These are phyloP conservation scores for Exidia glandulosa DNA, from an alignment of 768 basidiomycete genomes.

Conservation along the genomic window DNA sequence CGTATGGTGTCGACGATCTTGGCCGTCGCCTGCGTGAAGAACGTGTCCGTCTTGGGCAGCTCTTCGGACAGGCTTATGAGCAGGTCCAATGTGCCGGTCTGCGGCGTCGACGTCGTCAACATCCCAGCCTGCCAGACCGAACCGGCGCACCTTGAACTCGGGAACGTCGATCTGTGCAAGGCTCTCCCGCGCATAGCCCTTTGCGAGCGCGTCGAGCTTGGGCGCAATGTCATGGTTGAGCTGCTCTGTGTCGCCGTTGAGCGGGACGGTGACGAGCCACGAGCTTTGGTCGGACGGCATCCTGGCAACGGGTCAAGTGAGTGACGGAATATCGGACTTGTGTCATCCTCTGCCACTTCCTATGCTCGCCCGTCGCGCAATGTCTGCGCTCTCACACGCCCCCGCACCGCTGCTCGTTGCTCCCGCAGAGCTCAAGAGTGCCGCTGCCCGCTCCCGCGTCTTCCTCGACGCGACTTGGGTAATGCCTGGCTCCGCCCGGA, in stretches of 20 bases:
- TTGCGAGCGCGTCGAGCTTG: conserved; percentile 44
- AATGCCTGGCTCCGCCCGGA: conserved; percentile 80
- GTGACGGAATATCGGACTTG: background rate
- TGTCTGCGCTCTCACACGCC: background rate
- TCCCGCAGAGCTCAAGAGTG: conserved; percentile 20
- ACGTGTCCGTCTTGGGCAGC: conserved; percentile 80
- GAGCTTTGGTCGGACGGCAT: conserved; percentile 97
- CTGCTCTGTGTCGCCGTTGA: conserved; percentile 75
- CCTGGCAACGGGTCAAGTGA: background rate
- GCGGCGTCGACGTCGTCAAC: conserved; percentile 6
- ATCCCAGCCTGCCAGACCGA: background rate
- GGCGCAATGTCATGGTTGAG: conserved; percentile 52
- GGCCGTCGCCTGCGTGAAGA: conserved; percentile 79
- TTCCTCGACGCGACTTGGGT: conserved; percentile 77
- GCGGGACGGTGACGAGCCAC: conserved; percentile 83
- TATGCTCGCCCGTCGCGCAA: background rate
- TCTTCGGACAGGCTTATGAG: conserved; percentile 85
- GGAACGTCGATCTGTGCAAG: conserved; percentile 67
- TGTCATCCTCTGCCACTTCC: background rate
- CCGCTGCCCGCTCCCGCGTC: conserved; percentile 7
- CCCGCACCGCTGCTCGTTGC: conserved; percentile 21
- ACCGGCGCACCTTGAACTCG: conserved; percentile 67
- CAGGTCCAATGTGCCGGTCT: conserved; percentile 91
- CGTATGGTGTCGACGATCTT: conserved; percentile 92
- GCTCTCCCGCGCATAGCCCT: conserved; percentile 32